These are phyloP conservation scores for Aspergillus olivimuriae DNA, from an alignment of 495 filamentous ascomycete species.

Conservation along the genomic window DNA sequence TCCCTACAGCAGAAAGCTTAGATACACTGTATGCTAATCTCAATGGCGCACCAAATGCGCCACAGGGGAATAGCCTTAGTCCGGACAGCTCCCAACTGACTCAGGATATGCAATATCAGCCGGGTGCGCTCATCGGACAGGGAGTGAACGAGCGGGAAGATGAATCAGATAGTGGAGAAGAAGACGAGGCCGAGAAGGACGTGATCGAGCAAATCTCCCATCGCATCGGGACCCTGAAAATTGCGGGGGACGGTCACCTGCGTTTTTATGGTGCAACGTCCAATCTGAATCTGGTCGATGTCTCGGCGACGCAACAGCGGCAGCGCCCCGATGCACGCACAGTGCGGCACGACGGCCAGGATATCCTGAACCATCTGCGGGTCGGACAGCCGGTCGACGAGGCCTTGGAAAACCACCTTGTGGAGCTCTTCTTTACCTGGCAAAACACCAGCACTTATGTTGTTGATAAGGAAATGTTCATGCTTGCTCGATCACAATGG, in stretches of 20 bases:
- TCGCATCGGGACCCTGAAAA: slow-evolving; percentile 43
- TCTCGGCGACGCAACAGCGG: slow-evolving; percentile 38
- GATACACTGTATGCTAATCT: slow-evolving; percentile 37
- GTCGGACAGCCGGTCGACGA: slow-evolving; percentile 38
- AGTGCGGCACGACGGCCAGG: slow-evolving; percentile 40
- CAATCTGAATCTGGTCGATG: slow-evolving; percentile 43
- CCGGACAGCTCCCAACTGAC: slow-evolving; percentile 27
- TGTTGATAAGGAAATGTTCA: slow-evolving; percentile 44
- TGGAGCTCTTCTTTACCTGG: slow-evolving; percentile 47
- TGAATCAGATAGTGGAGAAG: slow-evolving; percentile 38
- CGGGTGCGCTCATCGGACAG: slow-evolving; percentile 21
- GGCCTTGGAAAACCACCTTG: slow-evolving; percentile 40
- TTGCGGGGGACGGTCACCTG: slow-evolving; percentile 44
- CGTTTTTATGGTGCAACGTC: slow-evolving; percentile 45
- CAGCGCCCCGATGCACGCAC: slow-evolving; percentile 47
- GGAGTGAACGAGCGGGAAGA: slow-evolving; percentile 17
- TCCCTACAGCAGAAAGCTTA: slow-evolving; percentile 39
- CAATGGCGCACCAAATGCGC: slow-evolving; percentile 13
- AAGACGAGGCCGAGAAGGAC: slow-evolving; percentile 39
- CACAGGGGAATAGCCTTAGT: slow-evolving; percentile 20
- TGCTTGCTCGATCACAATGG: slow-evolving; percentile 35
- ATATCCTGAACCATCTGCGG: slow-evolving; percentile 38
- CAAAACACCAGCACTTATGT: slow-evolving; percentile 45
- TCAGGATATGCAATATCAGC: slow-evolving; percentile 32
- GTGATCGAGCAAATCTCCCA: slow-evolving; percentile 41